These are phyloP conservation scores for Alternaria sp. DNA, from an alignment of 2,329 filamentous ascomycete species.

Conservation along the genomic window DNA sequence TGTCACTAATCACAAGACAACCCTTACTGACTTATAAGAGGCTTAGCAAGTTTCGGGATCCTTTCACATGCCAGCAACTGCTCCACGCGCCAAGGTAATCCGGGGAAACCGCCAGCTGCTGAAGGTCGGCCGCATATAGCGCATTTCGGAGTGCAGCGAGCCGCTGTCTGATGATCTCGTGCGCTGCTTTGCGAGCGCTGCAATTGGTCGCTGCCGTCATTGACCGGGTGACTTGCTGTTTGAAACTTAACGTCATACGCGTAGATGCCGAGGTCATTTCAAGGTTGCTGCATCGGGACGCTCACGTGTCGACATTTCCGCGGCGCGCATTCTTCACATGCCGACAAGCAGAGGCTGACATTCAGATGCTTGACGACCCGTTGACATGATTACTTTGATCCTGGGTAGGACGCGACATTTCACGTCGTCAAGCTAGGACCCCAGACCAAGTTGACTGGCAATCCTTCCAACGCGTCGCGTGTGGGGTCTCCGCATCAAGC, in stretches of 20 bases:
- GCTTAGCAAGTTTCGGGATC: conserved; percentile 27
- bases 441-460: background rate
- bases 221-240: conserved; percentile 37
- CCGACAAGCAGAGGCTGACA: conserved; percentile 22
- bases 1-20: conserved; percentile 29
- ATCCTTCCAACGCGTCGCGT: conserved; percentile 4
- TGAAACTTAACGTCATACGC: conserved; percentile 41
- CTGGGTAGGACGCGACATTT: background rate
- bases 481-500: conserved; percentile 19
- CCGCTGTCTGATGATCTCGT: conserved; percentile 41
- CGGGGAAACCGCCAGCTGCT: conserved; percentile 32
- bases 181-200: conserved; percentile 29
- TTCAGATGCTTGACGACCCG: conserved; percentile 17
- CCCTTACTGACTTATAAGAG: conserved; percentile 34
- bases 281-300: conserved; percentile 2
- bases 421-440: background rate
- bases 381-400: background rate
- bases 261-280: conserved; percentile 39
- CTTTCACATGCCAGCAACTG: conserved; percentile 50
- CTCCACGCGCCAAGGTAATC: conserved; percentile 41
- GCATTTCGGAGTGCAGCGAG: conserved; percentile 30
- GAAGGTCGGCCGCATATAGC: conserved; percentile 36
- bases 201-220: conserved; percentile 37
- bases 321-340: conserved; percentile 18
- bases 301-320: conserved; percentile 23